A percentile compares a stretch with the other conserved stretches of the same genome.
Evolutionary conservation across 179 eudicot species (phyloP).

Genomic region (Pouteria campechiana): DNA sequence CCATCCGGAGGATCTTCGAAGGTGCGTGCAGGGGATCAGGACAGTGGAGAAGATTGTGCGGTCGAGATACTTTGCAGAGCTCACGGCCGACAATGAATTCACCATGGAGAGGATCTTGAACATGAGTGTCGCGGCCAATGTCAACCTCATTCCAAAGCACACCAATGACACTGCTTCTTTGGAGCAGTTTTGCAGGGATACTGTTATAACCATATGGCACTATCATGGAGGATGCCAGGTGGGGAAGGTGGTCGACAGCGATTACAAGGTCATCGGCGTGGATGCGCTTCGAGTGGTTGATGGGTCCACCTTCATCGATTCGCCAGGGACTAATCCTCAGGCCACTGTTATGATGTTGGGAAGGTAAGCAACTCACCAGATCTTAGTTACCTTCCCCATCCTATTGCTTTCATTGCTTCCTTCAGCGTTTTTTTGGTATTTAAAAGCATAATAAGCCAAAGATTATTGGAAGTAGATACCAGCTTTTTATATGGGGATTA

Average conservation of each 20-base stretch:
- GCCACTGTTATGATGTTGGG: conserved; percentile 99
- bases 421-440: too few species aligned
- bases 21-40: conserved; percentile 66
- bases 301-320: conserved; percentile 60
- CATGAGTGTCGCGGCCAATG: conserved; percentile 70
- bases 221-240: conserved; percentile 96
- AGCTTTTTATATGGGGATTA: background rate
- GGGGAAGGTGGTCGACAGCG: conserved; percentile 57
- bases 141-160: conserved; percentile 73
- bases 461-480: background rate
- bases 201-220: conserved; percentile 93
- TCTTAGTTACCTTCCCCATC: background rate
- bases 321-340: conserved; percentile 99
- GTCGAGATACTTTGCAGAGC: conserved; percentile 35
- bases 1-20: conserved; percentile 55
- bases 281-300: conserved; percentile 68
- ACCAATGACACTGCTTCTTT: conserved; percentile 58
- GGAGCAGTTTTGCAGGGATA: conserved; percentile 88
- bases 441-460: background rate
- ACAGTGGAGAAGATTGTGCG: conserved; percentile 42
- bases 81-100: conserved; percentile 23
- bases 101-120: conserved; percentile 46
- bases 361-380: conserved; percentile 31
- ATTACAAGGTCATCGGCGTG: conserved; percentile 55
- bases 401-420: background rate